Evolutionary conservation across 2,329 filamentous ascomycete species (phyloP).

Genomic region (Bimuria novae-zelandiae): DNA sequence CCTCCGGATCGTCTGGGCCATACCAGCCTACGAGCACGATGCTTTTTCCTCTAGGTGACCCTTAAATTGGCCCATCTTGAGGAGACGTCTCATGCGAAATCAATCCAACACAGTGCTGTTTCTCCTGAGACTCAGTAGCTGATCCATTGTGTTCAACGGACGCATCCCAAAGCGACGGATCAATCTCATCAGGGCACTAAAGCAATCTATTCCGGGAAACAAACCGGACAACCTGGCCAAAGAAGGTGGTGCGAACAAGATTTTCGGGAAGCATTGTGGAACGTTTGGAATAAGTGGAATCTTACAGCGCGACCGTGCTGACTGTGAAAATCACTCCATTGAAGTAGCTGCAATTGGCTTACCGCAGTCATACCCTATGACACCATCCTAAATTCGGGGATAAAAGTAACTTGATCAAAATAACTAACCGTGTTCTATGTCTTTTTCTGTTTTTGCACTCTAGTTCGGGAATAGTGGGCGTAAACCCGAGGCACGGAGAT

Average conservation of each 20-base stretch:
- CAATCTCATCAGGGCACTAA: conserved; percentile 14
- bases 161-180: conserved; percentile 10
- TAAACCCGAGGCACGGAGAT: too few relatives aligned
- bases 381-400: too few relatives aligned
- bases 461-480: too few relatives aligned
- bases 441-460: too few relatives aligned
- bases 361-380: neutral
- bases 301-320: too few relatives aligned
- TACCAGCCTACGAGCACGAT: conserved; percentile 42
- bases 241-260: conserved; percentile 12
- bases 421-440: too few relatives aligned
- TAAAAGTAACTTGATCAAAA: too few relatives aligned
- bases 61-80: neutral
- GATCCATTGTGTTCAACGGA: neutral
- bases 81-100: neutral
- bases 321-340: neutral
- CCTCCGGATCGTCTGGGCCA: conserved; percentile 28
- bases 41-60: neutral
- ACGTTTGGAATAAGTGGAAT: too few relatives aligned
- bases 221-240: conserved; percentile 16
- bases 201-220: conserved; percentile 9
- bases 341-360: conserved; percentile 5
- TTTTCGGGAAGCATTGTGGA: too few relatives aligned
- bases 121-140: neutral
- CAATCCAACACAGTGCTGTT: neutral